phyloP scores from a whole-genome alignment of 768 basidiomycete species.

The Suillus americanus region DNA sequence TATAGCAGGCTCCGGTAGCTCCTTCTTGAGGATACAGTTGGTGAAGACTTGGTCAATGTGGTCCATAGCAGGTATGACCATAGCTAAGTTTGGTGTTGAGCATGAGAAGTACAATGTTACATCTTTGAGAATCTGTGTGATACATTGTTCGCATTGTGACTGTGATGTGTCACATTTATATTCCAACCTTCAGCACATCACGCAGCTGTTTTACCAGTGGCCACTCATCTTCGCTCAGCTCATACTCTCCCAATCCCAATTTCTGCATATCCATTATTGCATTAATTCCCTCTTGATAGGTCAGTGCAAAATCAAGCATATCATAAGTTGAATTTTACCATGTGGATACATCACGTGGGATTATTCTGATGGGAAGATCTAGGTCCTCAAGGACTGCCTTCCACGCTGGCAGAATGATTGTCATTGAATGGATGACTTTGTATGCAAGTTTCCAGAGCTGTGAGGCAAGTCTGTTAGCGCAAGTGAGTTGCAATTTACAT shows the following conservation, averaged over 20 bases:
- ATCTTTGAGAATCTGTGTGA: conserved; percentile 19
- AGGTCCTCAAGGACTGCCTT: not conserved
- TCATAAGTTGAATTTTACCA: conserved; percentile 20
- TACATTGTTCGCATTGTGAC: not conserved
- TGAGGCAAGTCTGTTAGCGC: not conserved
- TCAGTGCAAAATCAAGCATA: conserved; percentile 20
- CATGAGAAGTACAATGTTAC: conserved; percentile 20
- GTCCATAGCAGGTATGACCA: conserved; percentile 36
- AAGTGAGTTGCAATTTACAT: conserved; percentile 2
- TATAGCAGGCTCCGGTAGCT: not conserved
- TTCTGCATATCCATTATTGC: conserved; percentile 13
- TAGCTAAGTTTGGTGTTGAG: conserved; percentile 20
- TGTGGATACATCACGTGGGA: conserved; percentile 12
- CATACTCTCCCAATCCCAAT: conserved; percentile 14
- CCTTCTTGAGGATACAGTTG: conserved; percentile 18
- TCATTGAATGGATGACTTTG: conserved; percentile 22
- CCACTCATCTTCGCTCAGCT: conserved; percentile 22
- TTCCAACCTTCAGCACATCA: conserved; percentile 16
- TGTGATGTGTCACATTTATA: not conserved
- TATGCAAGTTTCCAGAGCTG: conserved; percentile 19
- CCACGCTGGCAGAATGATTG: conserved; percentile 24
- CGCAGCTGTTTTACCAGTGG: conserved; percentile 20
- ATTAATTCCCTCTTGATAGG: conserved; percentile 22
- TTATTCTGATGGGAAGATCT: no score
- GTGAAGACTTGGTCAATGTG: conserved; percentile 30